Conservation (phyloP, 2,329 filamentous ascomycete species). For the Fusarium equiseti region DNA sequence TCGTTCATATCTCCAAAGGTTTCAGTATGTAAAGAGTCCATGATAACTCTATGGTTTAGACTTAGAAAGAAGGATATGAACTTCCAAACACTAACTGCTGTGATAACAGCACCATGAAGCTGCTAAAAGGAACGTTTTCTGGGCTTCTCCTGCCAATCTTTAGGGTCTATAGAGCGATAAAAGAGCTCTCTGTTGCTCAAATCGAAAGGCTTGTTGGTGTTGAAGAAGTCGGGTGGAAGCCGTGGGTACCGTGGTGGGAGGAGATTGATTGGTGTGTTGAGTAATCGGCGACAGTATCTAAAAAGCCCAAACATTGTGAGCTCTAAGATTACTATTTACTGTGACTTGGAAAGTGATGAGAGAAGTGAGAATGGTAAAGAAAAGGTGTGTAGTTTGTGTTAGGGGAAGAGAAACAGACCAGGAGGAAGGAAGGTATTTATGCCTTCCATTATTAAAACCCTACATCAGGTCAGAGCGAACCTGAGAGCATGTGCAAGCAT, state of each 20-base stretch:
- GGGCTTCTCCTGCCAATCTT: background rate
- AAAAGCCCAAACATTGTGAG: background rate
- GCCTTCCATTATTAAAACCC: background rate
- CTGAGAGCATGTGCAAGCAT: background rate
- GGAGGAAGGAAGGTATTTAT: background rate
- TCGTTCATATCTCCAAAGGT: background rate
- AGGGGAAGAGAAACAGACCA: background rate
- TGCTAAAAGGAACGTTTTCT: background rate
- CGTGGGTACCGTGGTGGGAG: background rate
- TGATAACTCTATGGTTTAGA: background rate
- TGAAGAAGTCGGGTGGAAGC: background rate
- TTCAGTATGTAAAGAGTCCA: conserved; percentile 4
- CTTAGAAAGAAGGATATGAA: background rate
- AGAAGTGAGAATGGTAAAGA: background rate
- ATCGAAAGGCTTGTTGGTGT: background rate
- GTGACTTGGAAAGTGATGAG: background rate
- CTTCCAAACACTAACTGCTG: background rate
- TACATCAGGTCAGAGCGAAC: background rate
- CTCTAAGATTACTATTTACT: background rate
- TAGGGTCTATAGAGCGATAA: background rate
- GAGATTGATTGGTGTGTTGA: background rate
- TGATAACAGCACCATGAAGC: background rate
- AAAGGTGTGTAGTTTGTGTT: background rate
- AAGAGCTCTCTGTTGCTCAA: background rate
- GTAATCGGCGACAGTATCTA: background rate